A percentile compares a stretch with the other conserved stretches of the same genome.
These are phyloP conservation scores for Vitis cinerea DNA, from an alignment of 164 flowering plant species.

Conservation along the genomic window DNA sequence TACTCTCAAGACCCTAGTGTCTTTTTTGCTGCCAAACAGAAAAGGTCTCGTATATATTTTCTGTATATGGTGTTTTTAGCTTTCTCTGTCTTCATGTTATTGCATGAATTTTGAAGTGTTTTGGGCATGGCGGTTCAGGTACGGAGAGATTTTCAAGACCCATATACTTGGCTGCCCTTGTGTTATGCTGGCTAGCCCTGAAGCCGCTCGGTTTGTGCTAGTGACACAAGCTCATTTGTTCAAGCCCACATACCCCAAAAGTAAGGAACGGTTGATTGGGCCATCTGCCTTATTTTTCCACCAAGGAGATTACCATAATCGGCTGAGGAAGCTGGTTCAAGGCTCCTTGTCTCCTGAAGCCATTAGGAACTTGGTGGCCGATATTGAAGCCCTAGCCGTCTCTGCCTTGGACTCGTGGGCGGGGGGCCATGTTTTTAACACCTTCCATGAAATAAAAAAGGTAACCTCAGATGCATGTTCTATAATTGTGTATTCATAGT, in stretches of 20 bases:
- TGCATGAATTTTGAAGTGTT: neutral
- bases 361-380: constrained; percentile 40
- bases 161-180: constrained; percentile 80
- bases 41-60: constrained; percentile 33
- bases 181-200: constrained; percentile 83
- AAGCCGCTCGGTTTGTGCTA: constrained; percentile 72
- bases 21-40: constrained; percentile 65
- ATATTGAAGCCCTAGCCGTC: constrained; percentile 43
- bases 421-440: constrained; percentile 50
- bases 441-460: constrained; percentile 79
- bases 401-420: constrained; percentile 53
- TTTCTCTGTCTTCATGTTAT: neutral
- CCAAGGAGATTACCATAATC: constrained; percentile 71
- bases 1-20: constrained; percentile 73
- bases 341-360: constrained; percentile 49
- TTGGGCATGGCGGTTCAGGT: constrained; percentile 34
- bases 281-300: constrained; percentile 83
- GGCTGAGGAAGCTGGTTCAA: constrained; percentile 69
- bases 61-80: neutral
- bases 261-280: constrained; percentile 78
- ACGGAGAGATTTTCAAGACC: constrained; percentile 89
- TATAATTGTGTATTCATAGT: neutral
- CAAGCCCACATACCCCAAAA: constrained; percentile 87
- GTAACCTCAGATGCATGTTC: constrained; percentile 24
- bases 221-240: constrained; percentile 71